A percentile compares a stretch with the other conserved stretches of the same genome.
Conservation (phyloP, 352 stramenopile genomes). For the Detonula confervacea region DNA sequence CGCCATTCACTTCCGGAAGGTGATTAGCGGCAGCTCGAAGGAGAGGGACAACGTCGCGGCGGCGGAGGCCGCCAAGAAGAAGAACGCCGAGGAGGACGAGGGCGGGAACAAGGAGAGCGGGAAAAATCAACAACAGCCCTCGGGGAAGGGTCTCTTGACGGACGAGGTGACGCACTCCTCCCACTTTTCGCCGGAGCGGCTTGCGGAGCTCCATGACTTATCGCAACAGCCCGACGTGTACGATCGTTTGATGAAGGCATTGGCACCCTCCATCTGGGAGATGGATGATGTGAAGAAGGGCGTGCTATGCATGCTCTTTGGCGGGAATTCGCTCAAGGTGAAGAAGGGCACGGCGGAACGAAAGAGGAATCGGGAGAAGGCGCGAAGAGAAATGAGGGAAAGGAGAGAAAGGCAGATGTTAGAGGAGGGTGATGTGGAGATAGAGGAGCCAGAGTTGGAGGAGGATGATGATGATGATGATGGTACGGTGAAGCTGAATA, state of each 20-base stretch:
- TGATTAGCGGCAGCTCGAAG: constrained; percentile 49
- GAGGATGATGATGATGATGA: too few relatives aligned
- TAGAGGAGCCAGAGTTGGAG: too few relatives aligned
- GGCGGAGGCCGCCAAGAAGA: constrained; percentile 28
- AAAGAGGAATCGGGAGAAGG: constrained; percentile 77
- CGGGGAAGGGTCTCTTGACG: constrained; percentile 18
- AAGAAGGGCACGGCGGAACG: constrained; percentile 42
- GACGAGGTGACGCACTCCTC: constrained; percentile 54
- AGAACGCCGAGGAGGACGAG: constrained; percentile 20
- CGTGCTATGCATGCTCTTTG: constrained; percentile 97
- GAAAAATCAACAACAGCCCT: constrained; percentile 14
- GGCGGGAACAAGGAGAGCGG: constrained; percentile 9
- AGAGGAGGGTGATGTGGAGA: too few relatives aligned
- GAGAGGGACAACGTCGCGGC: constrained; percentile 39
- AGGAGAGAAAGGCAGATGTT: too few relatives aligned
- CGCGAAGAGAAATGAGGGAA: constrained; percentile 96
- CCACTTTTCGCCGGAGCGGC: constrained; percentile 58
- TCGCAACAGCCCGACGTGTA: constrained; percentile 85
- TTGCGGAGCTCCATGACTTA: constrained; percentile 75
- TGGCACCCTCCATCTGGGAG: constrained; percentile 93
- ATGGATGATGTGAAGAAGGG: constrained; percentile 99
- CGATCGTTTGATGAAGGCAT: constrained; percentile 82
- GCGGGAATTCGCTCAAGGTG: constrained; percentile 87
- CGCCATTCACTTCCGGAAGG: constrained; percentile 96
- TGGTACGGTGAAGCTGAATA: too few relatives aligned